Percentiles rank a stretch among this genome's conserved stretches.
These are phyloP conservation scores for Aphanoascus verrucosus DNA, from an alignment of 2,329 filamentous ascomycete genomes.

Conservation along the genomic window DNA sequence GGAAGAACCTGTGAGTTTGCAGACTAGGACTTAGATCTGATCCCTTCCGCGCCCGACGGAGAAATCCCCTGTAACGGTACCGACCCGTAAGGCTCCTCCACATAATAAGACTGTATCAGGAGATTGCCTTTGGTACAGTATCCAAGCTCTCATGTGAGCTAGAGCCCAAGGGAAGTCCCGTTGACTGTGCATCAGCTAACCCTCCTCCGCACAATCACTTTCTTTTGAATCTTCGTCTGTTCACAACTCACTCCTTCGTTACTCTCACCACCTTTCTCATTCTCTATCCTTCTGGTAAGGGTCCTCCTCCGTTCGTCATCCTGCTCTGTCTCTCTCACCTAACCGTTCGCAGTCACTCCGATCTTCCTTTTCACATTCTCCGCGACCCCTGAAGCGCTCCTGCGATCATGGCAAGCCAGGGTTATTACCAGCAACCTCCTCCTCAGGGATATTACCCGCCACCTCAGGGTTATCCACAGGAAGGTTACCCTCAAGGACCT, in stretches of 20 bases:
- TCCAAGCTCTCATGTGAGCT: no score
- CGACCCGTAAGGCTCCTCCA: no score
- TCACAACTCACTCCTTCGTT: neutral
- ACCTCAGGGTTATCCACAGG: slow-evolving; percentile 26
- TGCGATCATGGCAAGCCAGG: slow-evolving; percentile 33
- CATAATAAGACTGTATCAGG: no score
- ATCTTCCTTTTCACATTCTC: neutral
- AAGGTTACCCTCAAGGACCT: slow-evolving; percentile 22
- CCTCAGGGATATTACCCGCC: slow-evolving; percentile 14
- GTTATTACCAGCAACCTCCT: slow-evolving; percentile 25
- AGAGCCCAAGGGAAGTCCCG: no score
- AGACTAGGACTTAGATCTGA: no score
- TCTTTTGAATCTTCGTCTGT: neutral
- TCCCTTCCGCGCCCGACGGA: no score
- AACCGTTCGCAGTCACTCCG: neutral
- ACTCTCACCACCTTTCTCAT: neutral
- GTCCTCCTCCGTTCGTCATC: no score
- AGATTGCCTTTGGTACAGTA: no score
- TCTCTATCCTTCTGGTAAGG: neutral
- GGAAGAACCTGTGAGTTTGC: no score
- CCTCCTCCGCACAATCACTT: neutral
- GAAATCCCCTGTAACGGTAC: no score
- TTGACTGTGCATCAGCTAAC: no score
- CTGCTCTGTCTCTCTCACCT: neutral
- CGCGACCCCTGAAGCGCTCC: neutral